phyloP scores from a whole-genome alignment of 805 yeast genomes.

The Wickerhamomyces canadensis region DNA sequence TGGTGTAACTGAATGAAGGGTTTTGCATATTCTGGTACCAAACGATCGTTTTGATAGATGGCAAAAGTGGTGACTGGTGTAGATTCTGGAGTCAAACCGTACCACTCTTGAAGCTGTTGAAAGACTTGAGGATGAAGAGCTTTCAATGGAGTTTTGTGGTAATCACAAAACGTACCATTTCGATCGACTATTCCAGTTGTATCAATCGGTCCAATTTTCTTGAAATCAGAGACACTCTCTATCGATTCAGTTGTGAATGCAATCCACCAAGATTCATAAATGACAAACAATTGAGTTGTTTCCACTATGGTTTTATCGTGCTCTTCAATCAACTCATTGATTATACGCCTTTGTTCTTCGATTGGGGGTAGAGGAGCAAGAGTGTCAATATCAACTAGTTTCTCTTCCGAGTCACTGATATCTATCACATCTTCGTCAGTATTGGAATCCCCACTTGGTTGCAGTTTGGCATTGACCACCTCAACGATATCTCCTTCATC shows the following conservation, averaged over 20 bases:
- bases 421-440: too few relatives aligned
- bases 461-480: too few relatives aligned
- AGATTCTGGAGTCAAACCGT: conserved; percentile 40
- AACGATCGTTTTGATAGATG: conserved; percentile 24
- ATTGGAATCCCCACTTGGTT: too few relatives aligned
- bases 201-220: conserved; percentile 33
- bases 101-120: conserved; percentile 43
- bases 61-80: conserved; percentile 32
- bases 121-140: conserved; percentile 42
- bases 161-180: conserved; percentile 37
- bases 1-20: conserved; percentile 33
- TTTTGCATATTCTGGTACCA: conserved; percentile 30
- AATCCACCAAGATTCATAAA: conserved; percentile 14
- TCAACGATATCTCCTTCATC: too few relatives aligned
- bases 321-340: conserved; percentile 5
- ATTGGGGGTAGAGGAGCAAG: conserved; percentile 2
- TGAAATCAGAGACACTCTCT: conserved; percentile 7
- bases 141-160: conserved; percentile 23
- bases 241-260: conserved; percentile 7
- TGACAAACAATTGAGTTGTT: conserved; percentile 13
- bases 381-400: too few relatives aligned
- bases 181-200: conserved; percentile 38
- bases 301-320: conserved; percentile 5
- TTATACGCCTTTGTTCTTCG: conserved; percentile 13
- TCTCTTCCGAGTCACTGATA: too few relatives aligned